These are phyloP conservation scores for Rhizopogon vesiculosus DNA, from an alignment of 768 basidiomycete species.

Conservation along the genomic window DNA sequence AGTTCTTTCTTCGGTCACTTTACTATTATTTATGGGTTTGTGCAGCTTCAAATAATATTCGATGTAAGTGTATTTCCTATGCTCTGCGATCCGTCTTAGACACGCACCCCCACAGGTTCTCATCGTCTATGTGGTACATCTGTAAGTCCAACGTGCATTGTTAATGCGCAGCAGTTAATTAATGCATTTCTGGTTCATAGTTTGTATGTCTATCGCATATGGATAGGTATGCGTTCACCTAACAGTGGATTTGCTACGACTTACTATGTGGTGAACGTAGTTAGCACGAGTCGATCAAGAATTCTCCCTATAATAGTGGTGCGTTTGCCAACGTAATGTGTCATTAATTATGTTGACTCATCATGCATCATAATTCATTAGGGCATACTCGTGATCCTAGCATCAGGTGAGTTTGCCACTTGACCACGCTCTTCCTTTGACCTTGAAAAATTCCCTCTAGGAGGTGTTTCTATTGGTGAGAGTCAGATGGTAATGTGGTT, in stretches of 20 bases:
- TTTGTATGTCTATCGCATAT: slow-evolving; percentile 1
- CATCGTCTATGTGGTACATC: background rate
- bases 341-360: background rate
- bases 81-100: background rate
- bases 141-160: background rate
- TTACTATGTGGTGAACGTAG: background rate
- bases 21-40: background rate
- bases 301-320: background rate
- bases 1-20: background rate
- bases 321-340: background rate
- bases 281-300: background rate
- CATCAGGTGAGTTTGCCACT: background rate
- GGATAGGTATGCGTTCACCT: background rate
- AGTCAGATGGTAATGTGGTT: background rate
- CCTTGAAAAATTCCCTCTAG: background rate
- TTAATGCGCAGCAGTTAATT: background rate
- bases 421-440: background rate
- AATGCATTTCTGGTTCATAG: background rate
- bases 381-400: background rate
- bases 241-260: background rate
- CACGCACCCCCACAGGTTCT: background rate
- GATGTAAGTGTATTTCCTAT: background rate
- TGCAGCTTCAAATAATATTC: background rate
- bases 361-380: background rate
- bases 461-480: background rate